These are phyloP conservation scores for Gossypium longicalyx DNA, from an alignment of 345 rosid genomes.

Conservation along the genomic window DNA sequence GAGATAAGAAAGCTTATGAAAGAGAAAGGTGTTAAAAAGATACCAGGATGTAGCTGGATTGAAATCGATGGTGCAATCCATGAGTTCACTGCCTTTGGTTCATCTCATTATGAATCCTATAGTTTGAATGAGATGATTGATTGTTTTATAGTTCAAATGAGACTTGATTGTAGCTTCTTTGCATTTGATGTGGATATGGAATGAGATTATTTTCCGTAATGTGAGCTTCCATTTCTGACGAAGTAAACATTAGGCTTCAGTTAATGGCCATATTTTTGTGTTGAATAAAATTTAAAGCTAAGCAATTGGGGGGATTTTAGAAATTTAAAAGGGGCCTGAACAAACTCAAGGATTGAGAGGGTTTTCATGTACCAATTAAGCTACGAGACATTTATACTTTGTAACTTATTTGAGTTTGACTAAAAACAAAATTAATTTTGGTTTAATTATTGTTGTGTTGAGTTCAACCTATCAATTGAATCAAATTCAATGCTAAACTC, in stretches of 20 bases:
- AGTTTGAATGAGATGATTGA: slow-evolving; percentile 22
- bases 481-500: no score
- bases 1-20: slow-evolving; percentile 30
- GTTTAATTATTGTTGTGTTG: no score
- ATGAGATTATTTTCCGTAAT: background rate
- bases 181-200: slow-evolving; percentile 10
- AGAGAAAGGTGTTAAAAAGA: slow-evolving; percentile 24
- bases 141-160: slow-evolving; percentile 12
- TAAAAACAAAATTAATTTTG: no score
- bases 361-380: no score
- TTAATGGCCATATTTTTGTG: no score
- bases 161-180: slow-evolving; percentile 6
- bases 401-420: no score
- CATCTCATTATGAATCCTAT: slow-evolving; percentile 15
- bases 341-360: no score
- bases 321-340: no score
- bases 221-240: background rate
- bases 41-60: slow-evolving; percentile 32
- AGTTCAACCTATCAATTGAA: no score
- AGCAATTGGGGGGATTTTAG: no score
- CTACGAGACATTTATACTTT: no score
- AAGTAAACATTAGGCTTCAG: background rate
- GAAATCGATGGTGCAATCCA: slow-evolving; percentile 23
- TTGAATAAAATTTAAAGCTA: no score
- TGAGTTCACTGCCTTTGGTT: slow-evolving; percentile 26